phyloP scores from a whole-genome alignment of 2,329 filamentous ascomycete genomes.

The Fusarium pilosicola region DNA sequence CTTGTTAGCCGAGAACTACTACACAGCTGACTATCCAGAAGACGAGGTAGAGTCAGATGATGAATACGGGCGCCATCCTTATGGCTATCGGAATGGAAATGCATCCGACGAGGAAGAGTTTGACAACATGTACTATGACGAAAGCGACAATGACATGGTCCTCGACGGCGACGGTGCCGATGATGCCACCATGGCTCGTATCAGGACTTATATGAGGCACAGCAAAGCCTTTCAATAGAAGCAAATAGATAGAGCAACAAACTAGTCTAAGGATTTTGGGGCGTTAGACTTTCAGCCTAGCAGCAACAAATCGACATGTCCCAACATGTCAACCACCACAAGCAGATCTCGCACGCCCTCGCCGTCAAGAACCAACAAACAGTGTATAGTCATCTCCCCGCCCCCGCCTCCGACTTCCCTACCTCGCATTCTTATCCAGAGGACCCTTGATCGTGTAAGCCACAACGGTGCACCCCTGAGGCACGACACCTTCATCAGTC shows the following conservation, averaged over 20 bases:
- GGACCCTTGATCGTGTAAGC: conserved; percentile 6
- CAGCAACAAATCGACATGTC: conserved; percentile 7
- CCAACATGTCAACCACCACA: neutral
- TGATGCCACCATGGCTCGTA: conserved; percentile 52
- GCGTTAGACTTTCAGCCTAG: conserved; percentile 23
- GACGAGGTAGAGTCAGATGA: conserved; percentile 78
- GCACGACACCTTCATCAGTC: conserved; percentile 27
- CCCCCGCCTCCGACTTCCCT: neutral
- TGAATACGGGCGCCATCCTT: conserved; percentile 62
- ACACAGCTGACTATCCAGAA: conserved; percentile 82
- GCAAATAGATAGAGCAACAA: neutral
- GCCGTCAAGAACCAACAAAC: neutral
- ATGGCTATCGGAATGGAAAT: conserved; percentile 63
- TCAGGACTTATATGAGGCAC: conserved; percentile 52
- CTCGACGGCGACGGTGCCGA: conserved; percentile 51
- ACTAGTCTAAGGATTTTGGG: conserved; percentile 24
- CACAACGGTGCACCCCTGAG: conserved; percentile 30
- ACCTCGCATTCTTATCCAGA: conserved; percentile 4
- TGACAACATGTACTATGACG: conserved; percentile 53
- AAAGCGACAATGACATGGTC: conserved; percentile 52
- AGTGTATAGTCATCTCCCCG: neutral
- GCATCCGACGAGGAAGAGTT: conserved; percentile 67
- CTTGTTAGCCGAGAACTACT: conserved; percentile 75
- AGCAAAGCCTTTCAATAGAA: conserved; percentile 44
- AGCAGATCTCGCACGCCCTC: neutral